Conservation (phyloP, 352 stramenopile genomes). For the Pythium brachiatum region DNA sequence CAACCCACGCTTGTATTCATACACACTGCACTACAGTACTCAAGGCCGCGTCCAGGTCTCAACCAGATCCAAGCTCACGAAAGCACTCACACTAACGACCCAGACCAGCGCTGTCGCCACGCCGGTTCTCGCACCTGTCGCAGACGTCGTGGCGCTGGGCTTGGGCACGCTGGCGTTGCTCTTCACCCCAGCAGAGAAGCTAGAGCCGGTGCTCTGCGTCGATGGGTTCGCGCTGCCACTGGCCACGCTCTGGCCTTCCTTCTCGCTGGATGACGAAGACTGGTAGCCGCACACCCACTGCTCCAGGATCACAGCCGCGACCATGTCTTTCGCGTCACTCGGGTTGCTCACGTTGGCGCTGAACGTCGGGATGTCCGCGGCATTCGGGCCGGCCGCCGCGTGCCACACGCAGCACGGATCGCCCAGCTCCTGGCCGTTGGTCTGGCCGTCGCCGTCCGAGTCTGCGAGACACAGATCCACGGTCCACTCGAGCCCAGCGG, state of each 20-base stretch:
- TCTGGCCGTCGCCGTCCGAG: slow-evolving; percentile 30
- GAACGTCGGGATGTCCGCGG: slow-evolving; percentile 13
- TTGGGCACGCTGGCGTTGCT: neutral
- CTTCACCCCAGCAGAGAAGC: neutral
- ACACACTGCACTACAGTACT: no score
- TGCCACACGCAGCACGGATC: slow-evolving; percentile 48
- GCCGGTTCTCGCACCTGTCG: neutral
- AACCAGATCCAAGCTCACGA: neutral
- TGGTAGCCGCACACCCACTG: slow-evolving; percentile 18
- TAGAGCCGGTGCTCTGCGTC: neutral
- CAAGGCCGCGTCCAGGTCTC: no score
- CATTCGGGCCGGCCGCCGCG: neutral
- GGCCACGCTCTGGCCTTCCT: neutral
- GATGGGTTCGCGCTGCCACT: neutral
- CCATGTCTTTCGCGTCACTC: slow-evolving; percentile 5
- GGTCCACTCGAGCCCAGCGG: slow-evolving; percentile 24
- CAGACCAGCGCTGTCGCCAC: neutral
- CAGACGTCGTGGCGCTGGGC: neutral
- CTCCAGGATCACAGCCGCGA: slow-evolving; percentile 6
- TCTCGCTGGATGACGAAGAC: neutral
- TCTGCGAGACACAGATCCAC: slow-evolving; percentile 30
- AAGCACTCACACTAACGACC: neutral
- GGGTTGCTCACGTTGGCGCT: slow-evolving; percentile 18
- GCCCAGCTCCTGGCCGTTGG: slow-evolving; percentile 63
- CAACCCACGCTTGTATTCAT: no score